Percentiles rank a stretch among this genome's conserved stretches.
phyloP scores from a whole-genome alignment of 305 asterid genomes.

The Fraxinus greggii region DNA sequence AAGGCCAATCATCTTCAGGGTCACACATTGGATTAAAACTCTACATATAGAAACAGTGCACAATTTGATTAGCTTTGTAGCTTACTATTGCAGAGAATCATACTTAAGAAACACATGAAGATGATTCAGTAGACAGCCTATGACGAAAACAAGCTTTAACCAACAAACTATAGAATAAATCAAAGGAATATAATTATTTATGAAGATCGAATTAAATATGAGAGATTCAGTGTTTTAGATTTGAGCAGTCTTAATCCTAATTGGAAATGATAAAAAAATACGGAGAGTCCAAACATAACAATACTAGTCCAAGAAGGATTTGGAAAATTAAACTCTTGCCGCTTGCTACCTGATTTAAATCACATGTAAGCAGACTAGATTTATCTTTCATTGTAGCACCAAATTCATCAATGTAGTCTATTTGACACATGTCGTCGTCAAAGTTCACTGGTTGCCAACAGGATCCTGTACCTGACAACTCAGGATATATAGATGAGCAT shows the following conservation, averaged over 20 bases:
- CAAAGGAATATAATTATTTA: neutral
- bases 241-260: neutral
- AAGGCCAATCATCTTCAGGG: slow-evolving; percentile 73
- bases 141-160: neutral
- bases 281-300: neutral
- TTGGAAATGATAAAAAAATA: neutral
- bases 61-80: slow-evolving; percentile 24
- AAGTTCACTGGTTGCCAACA: slow-evolving; percentile 62
- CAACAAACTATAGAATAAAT: neutral
- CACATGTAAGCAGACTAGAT: slow-evolving; percentile 44
- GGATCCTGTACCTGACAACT: slow-evolving; percentile 49
- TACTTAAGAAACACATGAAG: neutral
- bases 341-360: slow-evolving; percentile 60
- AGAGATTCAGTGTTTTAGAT: neutral
- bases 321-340: neutral
- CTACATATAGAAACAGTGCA: slow-evolving; percentile 37
- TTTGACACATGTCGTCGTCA: slow-evolving; percentile 89
- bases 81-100: slow-evolving; percentile 4
- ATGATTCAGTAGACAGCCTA: neutral
- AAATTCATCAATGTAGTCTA: slow-evolving; percentile 65
- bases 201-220: neutral
- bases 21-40: slow-evolving; percentile 95
- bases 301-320: neutral
- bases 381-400: slow-evolving; percentile 52
- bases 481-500: slow-evolving; percentile 55